Conservation (phyloP, 805 yeast species). For the Vanderwaltozyma verrucispora region DNA sequence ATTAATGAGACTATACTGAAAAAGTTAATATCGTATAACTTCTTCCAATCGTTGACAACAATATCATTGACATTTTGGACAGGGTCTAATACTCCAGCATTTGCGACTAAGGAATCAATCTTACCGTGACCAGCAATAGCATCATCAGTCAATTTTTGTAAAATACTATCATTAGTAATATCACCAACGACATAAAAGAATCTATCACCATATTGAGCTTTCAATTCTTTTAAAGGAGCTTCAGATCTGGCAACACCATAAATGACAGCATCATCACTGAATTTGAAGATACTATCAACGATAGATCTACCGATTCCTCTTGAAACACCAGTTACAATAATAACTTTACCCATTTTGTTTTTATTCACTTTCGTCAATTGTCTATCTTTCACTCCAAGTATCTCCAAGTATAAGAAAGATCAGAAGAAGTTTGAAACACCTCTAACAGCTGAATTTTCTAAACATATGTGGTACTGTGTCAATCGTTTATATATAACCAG, state of each 20-base stretch:
- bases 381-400: too few relatives aligned
- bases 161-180: conserved; percentile 33
- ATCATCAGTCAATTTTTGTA: conserved; percentile 30
- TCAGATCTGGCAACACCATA: conserved; percentile 54
- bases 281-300: conserved; percentile 39
- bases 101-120: conserved; percentile 57
- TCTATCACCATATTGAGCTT: conserved; percentile 37
- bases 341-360: conserved; percentile 16
- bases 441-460: too few relatives aligned
- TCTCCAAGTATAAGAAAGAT: too few relatives aligned
- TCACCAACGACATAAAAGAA: conserved; percentile 52
- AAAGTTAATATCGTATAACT: conserved; percentile 62
- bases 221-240: conserved; percentile 35
- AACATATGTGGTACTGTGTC: too few relatives aligned
- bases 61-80: conserved; percentile 38
- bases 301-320: conserved; percentile 76
- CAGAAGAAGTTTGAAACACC: too few relatives aligned
- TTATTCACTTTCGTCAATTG: too few relatives aligned
- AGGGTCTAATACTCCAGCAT: conserved; percentile 80
- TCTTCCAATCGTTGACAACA: conserved; percentile 47
- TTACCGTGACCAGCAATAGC: conserved; percentile 44
- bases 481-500: too few relatives aligned
- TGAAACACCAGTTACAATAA: conserved; percentile 54
- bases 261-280: conserved; percentile 42
- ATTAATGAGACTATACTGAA: conserved; percentile 63